Evolutionary conservation across 2,329 filamentous ascomycete genomes (phyloP), one percentile per base, ranked within the genome.

Genomic region (Colletotrichum magnum): DNA sequence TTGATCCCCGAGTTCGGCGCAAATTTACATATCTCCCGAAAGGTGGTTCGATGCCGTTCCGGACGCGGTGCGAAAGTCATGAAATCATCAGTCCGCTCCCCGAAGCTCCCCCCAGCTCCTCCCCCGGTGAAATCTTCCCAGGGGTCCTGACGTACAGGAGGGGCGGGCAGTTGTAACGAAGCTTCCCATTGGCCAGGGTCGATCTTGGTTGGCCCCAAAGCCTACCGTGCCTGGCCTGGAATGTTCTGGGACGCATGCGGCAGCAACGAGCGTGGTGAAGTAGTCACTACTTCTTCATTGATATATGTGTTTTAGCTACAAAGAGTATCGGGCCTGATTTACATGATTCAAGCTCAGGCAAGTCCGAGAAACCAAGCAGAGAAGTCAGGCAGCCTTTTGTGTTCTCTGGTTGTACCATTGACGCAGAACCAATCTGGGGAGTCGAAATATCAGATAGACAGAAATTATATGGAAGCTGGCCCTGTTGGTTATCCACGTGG

Each of bases 41-140:
- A 50, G 43, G 32, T 70, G 64, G 68, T 64, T 70, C 58, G 64
- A 68, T 68, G 41, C 32, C 53, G 56, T 63, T 70, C 53, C 58
- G 58, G 48, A 56, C 58, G 68, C 54, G 58, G 57, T 64, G 67
- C 51, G 13, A 68, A 68, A 64, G 68, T 68, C 58, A 68, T 64
- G 64, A 70, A 64, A 62, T 68, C 68, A 70, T 70, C 58, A 70
- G 21, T 15, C 68, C 64, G 39, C 43, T 54, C 16, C 16, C 56
- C 43, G 28, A 54, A 69, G 67, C 66, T 61, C 61, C 54, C 64
- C 50, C 61, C 66, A 59, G 61, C 54, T 60, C 51, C 54, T 60
- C 51, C 36, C 67, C 41, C 41, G 41, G 62, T 47, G 36, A 60
- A 68, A 59, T 53, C 61, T 57, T 26, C 66, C 66, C 58, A 58